Evolutionary conservation across 371 early-diverging fungal genomes (phyloP), one percentile per base, ranked within the genome.

Genomic region (Ecytonucleospora hepatopenaei): DNA sequence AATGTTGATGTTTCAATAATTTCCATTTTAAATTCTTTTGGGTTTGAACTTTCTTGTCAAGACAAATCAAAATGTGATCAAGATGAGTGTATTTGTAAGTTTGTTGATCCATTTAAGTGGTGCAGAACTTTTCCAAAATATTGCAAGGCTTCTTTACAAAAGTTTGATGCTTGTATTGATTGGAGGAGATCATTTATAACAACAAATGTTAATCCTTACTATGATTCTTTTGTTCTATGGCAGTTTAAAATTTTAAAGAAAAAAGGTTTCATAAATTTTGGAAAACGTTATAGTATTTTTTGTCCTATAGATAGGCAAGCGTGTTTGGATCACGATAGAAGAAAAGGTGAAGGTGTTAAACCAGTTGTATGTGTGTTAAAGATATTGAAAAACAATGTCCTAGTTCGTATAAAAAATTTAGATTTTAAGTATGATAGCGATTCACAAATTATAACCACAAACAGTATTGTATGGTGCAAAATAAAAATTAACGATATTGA

Each of bases 301-400:
- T 94, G 94, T 54, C 87, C 91, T 56, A 73, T 87, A 34, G 96
- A 95, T 82, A 88, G 88, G 15, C 97, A 99, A 83, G 89, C 97
- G 49, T 99, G 99, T 83, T 90, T 96, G 90, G 99, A 99, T 82
- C 99, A 99, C 83, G 99, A 99, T 80, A 89, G 97, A 74, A 82
- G 84, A 67, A 84, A 86, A 34, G 99, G 99, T 71, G 99, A 99
- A 81, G 96, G 90, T 54, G 86, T 94, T 21, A 90, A 88, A 51
- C 93, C 94, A 35, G 89, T 90, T 75, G 90, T 91, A 71, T 86
- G 65, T 86, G 90, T 74, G 90, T 90, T 67, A 23, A 58, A 47
- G n/a, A 72, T 68, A 53, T 24, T 72, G 5, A 28, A 40, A 48
- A 5, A 47, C 0, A 47, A 46, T 1, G 56, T 32, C 21, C 21